Percentiles rank a stretch among this genome's conserved stretches.
phyloP scores from a whole-genome alignment of 2,329 filamentous ascomycete species.

The Lachnum nothofagi region DNA sequence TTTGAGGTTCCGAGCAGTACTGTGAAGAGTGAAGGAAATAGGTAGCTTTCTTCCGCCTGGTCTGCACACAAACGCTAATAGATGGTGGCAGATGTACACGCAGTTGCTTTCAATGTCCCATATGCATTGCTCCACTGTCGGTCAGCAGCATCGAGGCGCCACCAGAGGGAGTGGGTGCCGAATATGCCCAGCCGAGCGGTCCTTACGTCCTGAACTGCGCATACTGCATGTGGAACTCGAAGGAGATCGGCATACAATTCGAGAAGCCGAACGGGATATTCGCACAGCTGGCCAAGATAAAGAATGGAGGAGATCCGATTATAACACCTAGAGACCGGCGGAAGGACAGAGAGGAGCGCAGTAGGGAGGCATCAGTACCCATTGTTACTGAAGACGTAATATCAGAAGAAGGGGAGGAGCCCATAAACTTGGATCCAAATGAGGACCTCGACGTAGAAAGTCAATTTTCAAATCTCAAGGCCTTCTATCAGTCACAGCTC shows the following conservation, averaged over 20 bases:
- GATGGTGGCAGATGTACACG: constrained; percentile 65
- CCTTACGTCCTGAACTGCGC: constrained; percentile 79
- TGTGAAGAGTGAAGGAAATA: constrained; percentile 86
- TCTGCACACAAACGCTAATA: constrained; percentile 3
- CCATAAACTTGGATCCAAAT: constrained; percentile 26
- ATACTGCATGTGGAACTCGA: constrained; percentile 89
- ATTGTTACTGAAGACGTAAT: constrained; percentile 27
- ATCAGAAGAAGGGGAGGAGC: constrained; percentile 37
- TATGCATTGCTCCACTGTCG: constrained; percentile 75
- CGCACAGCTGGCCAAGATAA: constrained; percentile 68
- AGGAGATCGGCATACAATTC: constrained; percentile 85
- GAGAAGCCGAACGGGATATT: constrained; percentile 84
- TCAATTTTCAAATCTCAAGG: constrained; percentile 67
- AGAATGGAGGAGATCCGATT: constrained; percentile 52
- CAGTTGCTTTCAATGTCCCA: constrained; percentile 91
- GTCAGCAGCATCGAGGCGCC: constrained; percentile 63
- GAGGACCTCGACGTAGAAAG: constrained; percentile 55
- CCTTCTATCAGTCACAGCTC: constrained; percentile 79
- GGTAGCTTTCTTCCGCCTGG: constrained; percentile 47
- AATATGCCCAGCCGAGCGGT: constrained; percentile 39
- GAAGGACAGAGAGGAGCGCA: constrained; percentile 26
- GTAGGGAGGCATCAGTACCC: constrained; percentile 18
- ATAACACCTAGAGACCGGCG: constrained; percentile 42
- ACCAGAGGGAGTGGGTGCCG: constrained; percentile 31
- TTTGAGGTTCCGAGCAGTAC: constrained; percentile 95